These are phyloP conservation scores for Panaeolus papilionaceus DNA, from an alignment of 768 basidiomycete species.

Conservation along the genomic window DNA sequence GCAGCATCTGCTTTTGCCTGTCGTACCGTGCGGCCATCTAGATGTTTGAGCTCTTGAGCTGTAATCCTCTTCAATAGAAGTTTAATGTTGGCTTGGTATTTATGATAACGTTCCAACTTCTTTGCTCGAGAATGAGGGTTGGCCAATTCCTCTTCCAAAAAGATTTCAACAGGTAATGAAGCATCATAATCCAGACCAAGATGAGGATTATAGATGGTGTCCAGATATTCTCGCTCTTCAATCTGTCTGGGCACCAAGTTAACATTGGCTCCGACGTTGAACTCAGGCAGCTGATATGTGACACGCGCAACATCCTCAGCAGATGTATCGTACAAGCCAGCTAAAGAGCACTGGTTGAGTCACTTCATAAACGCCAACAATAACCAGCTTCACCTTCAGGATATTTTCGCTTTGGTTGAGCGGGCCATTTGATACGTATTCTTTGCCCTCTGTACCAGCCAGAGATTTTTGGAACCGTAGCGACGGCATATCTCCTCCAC, in stretches of 20 bases:
- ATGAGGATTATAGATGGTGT: conserved; percentile 61
- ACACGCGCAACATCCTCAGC: conserved; percentile 66
- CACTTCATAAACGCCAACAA: conserved; percentile 2
- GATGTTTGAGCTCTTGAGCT: conserved; percentile 55
- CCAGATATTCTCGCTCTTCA: conserved; percentile 63
- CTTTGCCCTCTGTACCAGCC: conserved; percentile 41
- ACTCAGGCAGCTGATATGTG: conserved; percentile 71
- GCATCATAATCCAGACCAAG: conserved; percentile 50
- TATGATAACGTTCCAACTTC: conserved; percentile 80
- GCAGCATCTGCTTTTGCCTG: conserved; percentile 77
- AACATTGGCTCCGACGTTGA: conserved; percentile 44
- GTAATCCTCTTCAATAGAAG: conserved; percentile 60
- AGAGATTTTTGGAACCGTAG: conserved; percentile 65
- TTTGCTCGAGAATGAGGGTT: conserved; percentile 87
- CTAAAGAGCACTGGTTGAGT: conserved; percentile 37
- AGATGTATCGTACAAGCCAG: conserved; percentile 67
- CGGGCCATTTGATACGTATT: conserved; percentile 76
- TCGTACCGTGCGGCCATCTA: conserved; percentile 63
- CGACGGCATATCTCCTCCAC: conserved; percentile 77
- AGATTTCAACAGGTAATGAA: conserved; percentile 67
- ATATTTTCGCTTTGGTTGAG: conserved; percentile 44
- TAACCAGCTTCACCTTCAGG: conserved; percentile 48
- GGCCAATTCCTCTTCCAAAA: conserved; percentile 71
- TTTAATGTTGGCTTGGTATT: conserved; percentile 52
- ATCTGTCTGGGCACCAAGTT: conserved; percentile 45